Percentiles rank a stretch among this genome's conserved stretches.
Conservation (phyloP, 495 filamentous ascomycete genomes). For the Aspergillus cristatus region DNA sequence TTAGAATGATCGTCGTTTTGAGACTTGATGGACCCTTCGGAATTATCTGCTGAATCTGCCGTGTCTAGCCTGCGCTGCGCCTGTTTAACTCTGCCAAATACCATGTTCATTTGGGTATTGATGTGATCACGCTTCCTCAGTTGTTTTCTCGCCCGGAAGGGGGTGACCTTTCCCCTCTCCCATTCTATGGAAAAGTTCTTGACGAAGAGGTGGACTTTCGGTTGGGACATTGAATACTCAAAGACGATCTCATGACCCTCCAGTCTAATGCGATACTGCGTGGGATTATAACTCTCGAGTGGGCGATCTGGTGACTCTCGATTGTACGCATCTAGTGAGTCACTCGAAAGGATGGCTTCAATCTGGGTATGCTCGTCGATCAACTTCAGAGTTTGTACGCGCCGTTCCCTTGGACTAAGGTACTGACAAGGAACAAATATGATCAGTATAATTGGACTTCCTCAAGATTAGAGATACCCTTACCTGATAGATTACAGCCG, state of each 20-base stretch:
- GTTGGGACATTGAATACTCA: constrained; percentile 16
- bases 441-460: no score
- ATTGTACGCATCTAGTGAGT: constrained; percentile 14
- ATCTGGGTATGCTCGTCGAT: constrained; percentile 33
- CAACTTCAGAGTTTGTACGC: constrained; percentile 6
- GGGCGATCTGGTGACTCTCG: constrained; percentile 4
- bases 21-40: constrained; percentile 1
- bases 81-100: not conserved
- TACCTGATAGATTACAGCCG: constrained; percentile 20
- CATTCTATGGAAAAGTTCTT: constrained; percentile 26
- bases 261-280: constrained; percentile 25
- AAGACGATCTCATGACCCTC: constrained; percentile 31
- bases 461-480: not conserved
- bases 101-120: constrained; percentile 8
- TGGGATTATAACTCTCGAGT: constrained; percentile 14
- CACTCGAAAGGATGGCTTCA: constrained; percentile 23
- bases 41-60: not conserved
- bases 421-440: no score
- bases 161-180: constrained; percentile 15
- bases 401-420: no score
- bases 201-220: constrained; percentile 24
- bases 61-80: not conserved
- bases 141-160: constrained; percentile 11
- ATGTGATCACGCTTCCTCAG: constrained; percentile 11
- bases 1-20: no score